Percentiles rank a stretch among this genome's conserved stretches.
Conservation (phyloP, 139 green algal species). For the Tetraselmis chui region DNA sequence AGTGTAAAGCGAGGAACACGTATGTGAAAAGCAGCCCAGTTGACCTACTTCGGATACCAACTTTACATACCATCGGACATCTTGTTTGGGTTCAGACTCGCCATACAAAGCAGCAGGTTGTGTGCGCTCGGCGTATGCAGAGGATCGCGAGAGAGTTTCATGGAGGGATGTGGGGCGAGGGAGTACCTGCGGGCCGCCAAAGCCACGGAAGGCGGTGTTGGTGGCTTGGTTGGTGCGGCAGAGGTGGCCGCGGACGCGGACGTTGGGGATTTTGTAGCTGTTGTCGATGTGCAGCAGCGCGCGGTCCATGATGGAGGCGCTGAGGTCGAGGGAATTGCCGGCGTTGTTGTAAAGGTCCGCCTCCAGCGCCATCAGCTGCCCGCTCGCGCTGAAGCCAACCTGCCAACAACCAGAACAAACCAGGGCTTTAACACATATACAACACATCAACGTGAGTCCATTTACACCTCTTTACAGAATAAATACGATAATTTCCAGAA, state of each 20-base stretch:
- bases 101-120: too few species aligned
- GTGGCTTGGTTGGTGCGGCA: slow-evolving; percentile 80
- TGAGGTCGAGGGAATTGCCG: slow-evolving; percentile 80
- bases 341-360: slow-evolving; percentile 85
- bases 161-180: not conserved
- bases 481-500: too few species aligned
- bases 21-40: too few species aligned
- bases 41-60: too few species aligned
- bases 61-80: too few species aligned
- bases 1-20: too few species aligned
- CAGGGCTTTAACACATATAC: too few species aligned
- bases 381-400: slow-evolving; percentile 58
- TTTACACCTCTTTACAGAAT: too few species aligned
- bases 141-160: too few species aligned
- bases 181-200: slow-evolving; percentile 80
- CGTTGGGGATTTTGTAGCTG: slow-evolving; percentile 43
- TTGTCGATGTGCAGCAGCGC: slow-evolving; percentile 77
- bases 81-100: too few species aligned
- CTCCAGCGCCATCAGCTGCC: slow-evolving; percentile 69
- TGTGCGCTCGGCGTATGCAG: too few species aligned
- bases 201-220: slow-evolving; percentile 94
- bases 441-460: too few species aligned
- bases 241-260: slow-evolving; percentile 60
- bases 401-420: slow-evolving; percentile 15
- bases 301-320: slow-evolving; percentile 75